phyloP scores from a whole-genome alignment of 148 eudicot genomes.

The Persicaria tinctoria region DNA sequence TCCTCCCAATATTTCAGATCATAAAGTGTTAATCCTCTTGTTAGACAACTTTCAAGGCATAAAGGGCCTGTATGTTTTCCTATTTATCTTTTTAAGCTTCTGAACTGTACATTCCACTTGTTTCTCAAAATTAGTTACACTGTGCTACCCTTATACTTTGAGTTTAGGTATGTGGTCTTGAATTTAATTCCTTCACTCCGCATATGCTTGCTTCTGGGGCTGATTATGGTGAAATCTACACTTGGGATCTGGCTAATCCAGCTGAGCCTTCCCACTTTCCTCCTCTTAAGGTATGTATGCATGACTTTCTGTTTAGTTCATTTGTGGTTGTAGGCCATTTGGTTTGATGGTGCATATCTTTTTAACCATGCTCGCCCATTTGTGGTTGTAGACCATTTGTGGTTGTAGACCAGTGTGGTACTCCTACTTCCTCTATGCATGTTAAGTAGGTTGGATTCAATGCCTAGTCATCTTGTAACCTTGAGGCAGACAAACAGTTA shows the following conservation, averaged over 20 bases:
- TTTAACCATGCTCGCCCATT: background rate
- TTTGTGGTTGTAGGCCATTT: background rate
- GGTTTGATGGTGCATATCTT: background rate
- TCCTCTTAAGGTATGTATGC: constrained; percentile 52
- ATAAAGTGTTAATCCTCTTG: constrained; percentile 38
- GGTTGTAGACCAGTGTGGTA: background rate
- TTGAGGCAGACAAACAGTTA: background rate
- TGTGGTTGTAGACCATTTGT: no score
- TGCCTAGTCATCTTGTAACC: background rate
- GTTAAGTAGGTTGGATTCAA: background rate
- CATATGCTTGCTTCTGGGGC: constrained; percentile 90
- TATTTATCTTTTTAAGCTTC: constrained; percentile 1
- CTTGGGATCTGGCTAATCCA: constrained; percentile 80
- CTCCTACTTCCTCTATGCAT: background rate
- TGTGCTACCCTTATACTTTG: background rate
- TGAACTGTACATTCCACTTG: background rate
- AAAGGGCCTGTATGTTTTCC: constrained; percentile 66
- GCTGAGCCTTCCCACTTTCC: constrained; percentile 62
- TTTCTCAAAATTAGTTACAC: background rate
- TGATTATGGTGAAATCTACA: constrained; percentile 91
- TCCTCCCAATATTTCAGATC: constrained; percentile 26
- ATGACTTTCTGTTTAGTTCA: background rate
- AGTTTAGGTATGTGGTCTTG: constrained; percentile 76
- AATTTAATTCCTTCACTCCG: constrained; percentile 63
- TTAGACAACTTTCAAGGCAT: constrained; percentile 58